Conservation (phyloP, 2,329 filamentous ascomycete species). For the Fusarium keratoplasticum region DNA sequence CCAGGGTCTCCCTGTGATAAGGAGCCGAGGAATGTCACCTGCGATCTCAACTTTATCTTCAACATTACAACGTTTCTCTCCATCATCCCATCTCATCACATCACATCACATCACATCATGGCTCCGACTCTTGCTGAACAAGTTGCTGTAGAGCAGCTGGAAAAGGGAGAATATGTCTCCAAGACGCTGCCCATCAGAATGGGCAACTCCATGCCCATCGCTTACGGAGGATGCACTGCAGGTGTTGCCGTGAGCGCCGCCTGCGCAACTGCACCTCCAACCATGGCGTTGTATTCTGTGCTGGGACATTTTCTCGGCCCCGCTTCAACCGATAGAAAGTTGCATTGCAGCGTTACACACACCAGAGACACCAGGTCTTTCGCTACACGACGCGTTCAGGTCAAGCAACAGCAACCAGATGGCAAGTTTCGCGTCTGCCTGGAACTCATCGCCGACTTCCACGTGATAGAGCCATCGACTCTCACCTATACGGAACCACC, state of each 20-base stretch:
- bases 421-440: slow-evolving; percentile 54
- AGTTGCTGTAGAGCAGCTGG: slow-evolving; percentile 37
- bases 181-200: slow-evolving; percentile 43
- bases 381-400: slow-evolving; percentile 58
- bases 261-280: slow-evolving; percentile 49
- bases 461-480: slow-evolving; percentile 52
- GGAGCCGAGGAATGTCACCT: background rate
- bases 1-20: background rate
- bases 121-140: slow-evolving; percentile 27
- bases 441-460: slow-evolving; percentile 60
- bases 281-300: slow-evolving; percentile 58
- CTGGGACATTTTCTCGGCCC: slow-evolving; percentile 61
- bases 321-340: slow-evolving; percentile 52
- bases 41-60: background rate
- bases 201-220: slow-evolving; percentile 50
- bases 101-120: slow-evolving; percentile 19
- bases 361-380: slow-evolving; percentile 60
- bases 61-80: too few species aligned
- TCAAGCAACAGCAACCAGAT: slow-evolving; percentile 54
- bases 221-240: slow-evolving; percentile 60
- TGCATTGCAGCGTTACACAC: slow-evolving; percentile 51
- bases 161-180: slow-evolving; percentile 42
- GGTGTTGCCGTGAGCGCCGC: slow-evolving; percentile 56
- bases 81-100: background rate
- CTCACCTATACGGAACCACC: slow-evolving; percentile 55